Evolutionary conservation across 495 filamentous ascomycete species (phyloP), one percentile per base, ranked within the genome.

Genomic region (Penicillium bialowiezense): DNA sequence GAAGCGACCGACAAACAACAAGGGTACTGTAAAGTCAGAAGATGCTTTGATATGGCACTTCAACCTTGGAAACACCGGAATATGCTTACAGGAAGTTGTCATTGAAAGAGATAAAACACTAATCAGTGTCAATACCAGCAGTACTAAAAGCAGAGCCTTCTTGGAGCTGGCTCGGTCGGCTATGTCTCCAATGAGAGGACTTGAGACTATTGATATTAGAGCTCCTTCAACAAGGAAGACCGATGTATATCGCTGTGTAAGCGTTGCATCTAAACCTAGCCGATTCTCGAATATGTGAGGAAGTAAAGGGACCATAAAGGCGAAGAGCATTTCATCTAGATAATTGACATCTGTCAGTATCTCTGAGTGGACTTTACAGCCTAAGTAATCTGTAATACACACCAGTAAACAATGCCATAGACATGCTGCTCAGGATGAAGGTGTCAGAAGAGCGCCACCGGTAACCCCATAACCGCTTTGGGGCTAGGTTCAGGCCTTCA

Each of bases 251-350:
- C 43, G 43, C 13, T 59, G 58, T 0, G 58, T 62, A 23, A 50
- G 40, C 5, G 47, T 39, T 8, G 55, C 35, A 17, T 53, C 50
- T 31, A 54, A 13, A 8, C 50, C 33, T 28, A 64, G 40, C 10
- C 61, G 61, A 12, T 39, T 43, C 42, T 64, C 58, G 9, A 64
- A 50, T 50, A 64, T 58, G 36, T 59, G 54, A 15, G 44, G 52
- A 8, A 64, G 44, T n/a, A 64, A 59, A 5, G 61, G 61, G 13
- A 62, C 58, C 9, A 62, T 19, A 34, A 56, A 64, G 12, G 55
- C 53, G 36, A 57, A 64, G 19, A 64, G 62, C 9, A 64, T 55
- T 1, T 48, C 50, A 48, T 60, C 56, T 59, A 26, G 13, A 21
- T 13, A 7, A 7, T 32, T 32, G 29, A 10, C 29, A 32, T 10